Percentiles rank a stretch among this genome's conserved stretches.
phyloP scores from a whole-genome alignment of 495 filamentous ascomycete genomes.

The Hypoxylon trugodes region DNA sequence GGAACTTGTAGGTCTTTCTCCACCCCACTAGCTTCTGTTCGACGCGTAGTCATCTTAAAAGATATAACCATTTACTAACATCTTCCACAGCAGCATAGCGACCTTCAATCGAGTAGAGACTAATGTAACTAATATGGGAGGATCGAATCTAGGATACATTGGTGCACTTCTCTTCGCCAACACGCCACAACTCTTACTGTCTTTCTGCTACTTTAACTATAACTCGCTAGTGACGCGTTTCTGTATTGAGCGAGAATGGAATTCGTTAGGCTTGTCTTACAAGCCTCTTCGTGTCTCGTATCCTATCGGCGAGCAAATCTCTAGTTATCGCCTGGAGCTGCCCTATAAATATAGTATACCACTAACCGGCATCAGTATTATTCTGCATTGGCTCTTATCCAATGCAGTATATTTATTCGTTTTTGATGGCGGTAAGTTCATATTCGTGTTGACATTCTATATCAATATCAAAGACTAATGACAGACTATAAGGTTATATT shows the following conservation, averaged over 20 bases:
- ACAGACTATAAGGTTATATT: neutral
- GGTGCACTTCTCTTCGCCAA: slow-evolving; percentile 13
- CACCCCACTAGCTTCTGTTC: too few species aligned
- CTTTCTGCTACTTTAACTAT: slow-evolving; percentile 28
- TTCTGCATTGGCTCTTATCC: slow-evolving; percentile 36
- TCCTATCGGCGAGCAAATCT: slow-evolving; percentile 21
- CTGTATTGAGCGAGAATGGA: slow-evolving; percentile 25
- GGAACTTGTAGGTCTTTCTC: too few species aligned
- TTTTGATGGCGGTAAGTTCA: slow-evolving; percentile 1
- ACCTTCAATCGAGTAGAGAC: too few species aligned
- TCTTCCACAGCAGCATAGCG: too few species aligned
- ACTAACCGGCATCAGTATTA: slow-evolving; percentile 37
- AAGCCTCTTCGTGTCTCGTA: slow-evolving; percentile 30
- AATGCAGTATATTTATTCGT: slow-evolving; percentile 20
- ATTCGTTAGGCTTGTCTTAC: slow-evolving; percentile 5
- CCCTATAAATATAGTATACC: slow-evolving; percentile 30
- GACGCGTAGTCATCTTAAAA: too few species aligned
- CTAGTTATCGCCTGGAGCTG: slow-evolving; percentile 26
- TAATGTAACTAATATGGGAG: too few species aligned
- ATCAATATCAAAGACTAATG: neutral
- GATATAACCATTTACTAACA: too few species aligned
- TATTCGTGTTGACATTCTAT: neutral
- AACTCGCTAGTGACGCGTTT: slow-evolving; percentile 30
- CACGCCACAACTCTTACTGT: slow-evolving; percentile 26
- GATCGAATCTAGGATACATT: neutral